phyloP scores from a whole-genome alignment of 192 early-diverging fungal genomes.

The Lobulomyces angularis region DNA sequence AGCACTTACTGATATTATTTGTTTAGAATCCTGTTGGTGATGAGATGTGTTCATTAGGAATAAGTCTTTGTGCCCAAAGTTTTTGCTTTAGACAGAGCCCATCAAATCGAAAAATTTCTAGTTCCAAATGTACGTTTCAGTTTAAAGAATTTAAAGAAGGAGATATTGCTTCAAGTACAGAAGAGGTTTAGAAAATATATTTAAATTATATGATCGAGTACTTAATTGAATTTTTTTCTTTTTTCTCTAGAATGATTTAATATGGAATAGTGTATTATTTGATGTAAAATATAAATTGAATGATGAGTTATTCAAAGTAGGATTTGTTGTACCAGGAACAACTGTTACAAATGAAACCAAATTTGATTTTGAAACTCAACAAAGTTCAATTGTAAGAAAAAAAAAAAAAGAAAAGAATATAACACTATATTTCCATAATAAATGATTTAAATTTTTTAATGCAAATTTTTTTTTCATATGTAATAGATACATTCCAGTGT shows the following conservation, averaged over 20 bases:
- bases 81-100: constrained; percentile 17
- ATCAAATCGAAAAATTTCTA: constrained; percentile 15
- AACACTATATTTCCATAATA: too few species aligned
- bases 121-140: constrained; percentile 25
- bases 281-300: constrained; percentile 9
- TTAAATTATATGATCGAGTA: not conserved
- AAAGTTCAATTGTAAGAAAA: too few species aligned
- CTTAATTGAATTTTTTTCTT: not conserved
- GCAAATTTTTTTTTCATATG: too few species aligned
- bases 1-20: not conserved
- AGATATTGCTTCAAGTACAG: constrained; percentile 1
- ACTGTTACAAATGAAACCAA: too few species aligned
- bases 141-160: constrained; percentile 3
- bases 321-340: too few species aligned
- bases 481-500: too few species aligned
- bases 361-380: too few species aligned
- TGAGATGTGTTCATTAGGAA: constrained; percentile 18
- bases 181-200: constrained; percentile 1
- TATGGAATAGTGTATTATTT: constrained; percentile 14
- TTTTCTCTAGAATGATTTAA: not conserved
- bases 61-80: constrained; percentile 16
- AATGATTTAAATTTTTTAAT: too few species aligned
- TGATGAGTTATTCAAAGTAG: constrained; percentile 15
- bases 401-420: too few species aligned
- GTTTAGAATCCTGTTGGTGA: constrained; percentile 26